Evolutionary conservation across 2,329 filamentous ascomycete species (phyloP).

Genomic region (Camptophora hylomeconis): DNA sequence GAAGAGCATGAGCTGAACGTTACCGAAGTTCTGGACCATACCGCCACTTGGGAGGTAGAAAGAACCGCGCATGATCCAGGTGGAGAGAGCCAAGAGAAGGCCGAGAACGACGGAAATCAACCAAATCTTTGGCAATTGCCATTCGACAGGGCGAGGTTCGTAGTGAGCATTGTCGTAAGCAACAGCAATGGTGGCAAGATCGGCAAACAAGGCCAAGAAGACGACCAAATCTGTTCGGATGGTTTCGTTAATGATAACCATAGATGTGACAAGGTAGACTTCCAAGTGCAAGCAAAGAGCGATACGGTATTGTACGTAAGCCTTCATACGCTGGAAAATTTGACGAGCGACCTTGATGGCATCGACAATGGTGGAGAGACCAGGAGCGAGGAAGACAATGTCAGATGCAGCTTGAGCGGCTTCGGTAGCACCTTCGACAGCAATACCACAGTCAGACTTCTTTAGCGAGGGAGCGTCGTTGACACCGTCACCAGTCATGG

Average conservation of each 20-base stretch:
- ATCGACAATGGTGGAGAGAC: conserved; percentile 57
- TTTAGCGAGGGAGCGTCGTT: conserved; percentile 63
- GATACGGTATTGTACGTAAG: conserved; percentile 66
- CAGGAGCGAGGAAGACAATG: conserved; percentile 62
- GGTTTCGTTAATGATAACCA: conserved; percentile 70
- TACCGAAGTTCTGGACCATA: conserved; percentile 62
- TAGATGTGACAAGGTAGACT: conserved; percentile 63
- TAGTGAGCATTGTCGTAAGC: conserved; percentile 70
- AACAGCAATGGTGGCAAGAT: conserved; percentile 65
- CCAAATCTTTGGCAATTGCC: conserved; percentile 74
- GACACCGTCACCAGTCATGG: conserved; percentile 66
- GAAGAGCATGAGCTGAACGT: conserved; percentile 70
- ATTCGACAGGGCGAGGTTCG: conserved; percentile 62
- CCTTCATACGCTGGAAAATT: conserved; percentile 69
- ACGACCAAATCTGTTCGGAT: conserved; percentile 60
- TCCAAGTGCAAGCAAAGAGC: conserved; percentile 61
- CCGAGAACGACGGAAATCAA: conserved; percentile 60
- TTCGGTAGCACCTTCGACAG: conserved; percentile 59
- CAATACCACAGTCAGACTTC: conserved; percentile 63
- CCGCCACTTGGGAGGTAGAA: conserved; percentile 58
- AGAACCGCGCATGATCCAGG: conserved; percentile 60
- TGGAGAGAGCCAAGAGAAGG: conserved; percentile 52
- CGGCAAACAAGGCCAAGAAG: conserved; percentile 67
- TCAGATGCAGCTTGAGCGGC: conserved; percentile 60
- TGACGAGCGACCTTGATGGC: conserved; percentile 63